These are phyloP conservation scores for Phyllosticta capitalensis DNA, from an alignment of 2,329 filamentous ascomycete genomes.

Conservation along the genomic window DNA sequence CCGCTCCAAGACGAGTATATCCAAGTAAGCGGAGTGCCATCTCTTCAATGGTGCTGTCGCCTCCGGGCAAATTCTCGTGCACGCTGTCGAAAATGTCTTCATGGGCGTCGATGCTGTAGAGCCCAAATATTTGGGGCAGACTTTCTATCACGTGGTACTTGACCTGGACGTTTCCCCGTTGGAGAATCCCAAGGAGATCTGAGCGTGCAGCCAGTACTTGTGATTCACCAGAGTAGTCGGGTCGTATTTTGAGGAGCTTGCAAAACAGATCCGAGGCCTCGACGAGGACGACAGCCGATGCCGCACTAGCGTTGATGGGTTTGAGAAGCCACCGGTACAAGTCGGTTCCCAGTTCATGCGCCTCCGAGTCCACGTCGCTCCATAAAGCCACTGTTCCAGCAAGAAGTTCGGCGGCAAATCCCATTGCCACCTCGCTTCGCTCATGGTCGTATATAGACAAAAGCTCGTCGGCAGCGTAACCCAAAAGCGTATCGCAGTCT, in stretches of 20 bases:
- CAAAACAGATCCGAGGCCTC: slow-evolving; percentile 60
- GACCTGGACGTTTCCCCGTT: slow-evolving; percentile 55
- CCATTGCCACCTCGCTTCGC: slow-evolving; percentile 64
- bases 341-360: slow-evolving; percentile 60
- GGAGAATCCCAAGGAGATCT: slow-evolving; percentile 64
- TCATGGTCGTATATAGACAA: slow-evolving; percentile 51
- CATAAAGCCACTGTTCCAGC: slow-evolving; percentile 54
- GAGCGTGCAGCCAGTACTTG: slow-evolving; percentile 56
- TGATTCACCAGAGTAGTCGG: slow-evolving; percentile 55
- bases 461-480: slow-evolving; percentile 35
- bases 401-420: slow-evolving; percentile 59
- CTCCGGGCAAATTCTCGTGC: slow-evolving; percentile 64
- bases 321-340: slow-evolving; percentile 72
- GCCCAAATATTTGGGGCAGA: slow-evolving; percentile 65
- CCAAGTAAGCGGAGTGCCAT: slow-evolving; percentile 75
- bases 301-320: slow-evolving; percentile 54
- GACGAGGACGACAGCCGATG: slow-evolving; percentile 61
- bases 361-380: slow-evolving; percentile 45
- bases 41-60: slow-evolving; percentile 64
- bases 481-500: slow-evolving; percentile 38
- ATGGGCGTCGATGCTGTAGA: slow-evolving; percentile 75
- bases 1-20: slow-evolving; percentile 65
- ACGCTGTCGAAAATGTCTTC: slow-evolving; percentile 79
- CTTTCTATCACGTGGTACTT: slow-evolving; percentile 66
- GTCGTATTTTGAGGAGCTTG: slow-evolving; percentile 55